Conservation (phyloP, 1,284 basidiomycete genomes). For the Mycena sp. region DNA sequence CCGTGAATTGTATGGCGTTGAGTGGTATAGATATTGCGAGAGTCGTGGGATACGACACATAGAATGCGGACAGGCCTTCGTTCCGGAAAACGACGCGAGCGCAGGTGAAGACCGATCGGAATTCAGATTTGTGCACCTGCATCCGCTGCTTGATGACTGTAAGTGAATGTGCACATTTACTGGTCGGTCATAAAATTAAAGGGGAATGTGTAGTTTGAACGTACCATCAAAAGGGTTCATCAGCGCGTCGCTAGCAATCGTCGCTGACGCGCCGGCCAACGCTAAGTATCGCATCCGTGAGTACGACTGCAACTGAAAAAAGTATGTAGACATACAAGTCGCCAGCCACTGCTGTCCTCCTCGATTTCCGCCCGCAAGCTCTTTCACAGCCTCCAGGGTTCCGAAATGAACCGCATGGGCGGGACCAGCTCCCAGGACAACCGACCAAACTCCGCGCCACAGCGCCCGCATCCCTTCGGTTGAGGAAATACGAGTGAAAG, state of each 20-base stretch:
- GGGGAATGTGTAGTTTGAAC: slow-evolving; percentile 38
- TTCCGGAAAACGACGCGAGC: slow-evolving; percentile 84
- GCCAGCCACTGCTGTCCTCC: slow-evolving; percentile 83
- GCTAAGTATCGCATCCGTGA: slow-evolving; percentile 54
- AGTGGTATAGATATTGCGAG: slow-evolving; percentile 97
- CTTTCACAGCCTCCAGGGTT: slow-evolving; percentile 94
- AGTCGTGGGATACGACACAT: slow-evolving; percentile 98
- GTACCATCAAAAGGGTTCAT: slow-evolving; percentile 99
- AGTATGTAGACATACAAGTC: slow-evolving; percentile 66
- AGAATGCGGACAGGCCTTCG: slow-evolving; percentile 94
- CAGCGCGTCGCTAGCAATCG: slow-evolving; percentile 94
- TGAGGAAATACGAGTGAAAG: slow-evolving; percentile 89
- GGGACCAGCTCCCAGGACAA: slow-evolving; percentile 96
- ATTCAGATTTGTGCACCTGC: slow-evolving; percentile 95
- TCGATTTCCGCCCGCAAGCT: slow-evolving; percentile 89
- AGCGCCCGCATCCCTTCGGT: slow-evolving; percentile 92
- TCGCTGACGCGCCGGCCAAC: slow-evolving; percentile 93
- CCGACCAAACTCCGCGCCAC: slow-evolving; percentile 98
- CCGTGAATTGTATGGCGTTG: slow-evolving; percentile 97
- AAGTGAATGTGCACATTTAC: slow-evolving; percentile 25
- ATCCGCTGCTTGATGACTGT: slow-evolving; percentile 99
- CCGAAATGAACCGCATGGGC: slow-evolving; percentile 99
- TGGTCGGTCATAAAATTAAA: slow-evolving; percentile 19
- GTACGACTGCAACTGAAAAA: slow-evolving; percentile 13
- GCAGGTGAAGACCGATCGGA: slow-evolving; percentile 86